Percentiles rank a stretch among this genome's conserved stretches.
Conservation (phyloP, 2,329 filamentous ascomycete genomes). For the Aspergillus ibericus region DNA sequence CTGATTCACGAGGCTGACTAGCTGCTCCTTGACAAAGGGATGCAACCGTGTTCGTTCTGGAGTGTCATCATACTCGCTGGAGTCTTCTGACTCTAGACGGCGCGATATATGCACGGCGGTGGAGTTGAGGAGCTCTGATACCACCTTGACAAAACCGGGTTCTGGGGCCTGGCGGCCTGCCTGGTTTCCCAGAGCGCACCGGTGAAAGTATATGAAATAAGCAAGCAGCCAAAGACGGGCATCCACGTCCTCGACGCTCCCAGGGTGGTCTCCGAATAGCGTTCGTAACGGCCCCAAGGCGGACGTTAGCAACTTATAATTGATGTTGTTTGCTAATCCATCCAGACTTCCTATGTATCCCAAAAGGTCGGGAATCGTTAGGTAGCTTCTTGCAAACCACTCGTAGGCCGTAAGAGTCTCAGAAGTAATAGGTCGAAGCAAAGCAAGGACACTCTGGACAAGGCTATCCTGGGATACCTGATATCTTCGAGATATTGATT, state of each 20-base stretch:
- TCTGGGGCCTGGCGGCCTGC: constrained; percentile 46
- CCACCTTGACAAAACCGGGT: constrained; percentile 55
- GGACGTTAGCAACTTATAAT: constrained; percentile 51
- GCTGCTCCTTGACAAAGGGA: constrained; percentile 63
- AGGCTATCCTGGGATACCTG: constrained; percentile 30
- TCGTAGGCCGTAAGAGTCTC: constrained; percentile 47
- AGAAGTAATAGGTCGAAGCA: constrained; percentile 45
- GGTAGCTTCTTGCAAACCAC: constrained; percentile 47
- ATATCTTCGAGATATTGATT: constrained; percentile 15
- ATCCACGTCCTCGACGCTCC: constrained; percentile 37
- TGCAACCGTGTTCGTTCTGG: constrained; percentile 36
- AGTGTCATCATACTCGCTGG: constrained; percentile 27
- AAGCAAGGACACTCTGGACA: constrained; percentile 39
- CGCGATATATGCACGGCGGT: constrained; percentile 56
- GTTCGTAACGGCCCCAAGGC: constrained; percentile 37
- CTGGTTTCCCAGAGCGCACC: constrained; percentile 44
- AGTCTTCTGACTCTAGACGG: constrained; percentile 47
- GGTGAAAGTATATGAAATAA: constrained; percentile 60
- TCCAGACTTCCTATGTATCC: constrained; percentile 40
- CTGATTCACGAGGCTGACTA: constrained; percentile 72
- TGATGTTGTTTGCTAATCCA: constrained; percentile 48
- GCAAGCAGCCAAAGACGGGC: constrained; percentile 58
- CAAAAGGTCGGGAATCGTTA: constrained; percentile 47
- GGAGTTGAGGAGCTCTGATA: constrained; percentile 58
- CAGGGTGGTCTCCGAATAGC: constrained; percentile 23